Conservation (phyloP, 768 basidiomycete species). For the Melanogaster broomeanus region DNA sequence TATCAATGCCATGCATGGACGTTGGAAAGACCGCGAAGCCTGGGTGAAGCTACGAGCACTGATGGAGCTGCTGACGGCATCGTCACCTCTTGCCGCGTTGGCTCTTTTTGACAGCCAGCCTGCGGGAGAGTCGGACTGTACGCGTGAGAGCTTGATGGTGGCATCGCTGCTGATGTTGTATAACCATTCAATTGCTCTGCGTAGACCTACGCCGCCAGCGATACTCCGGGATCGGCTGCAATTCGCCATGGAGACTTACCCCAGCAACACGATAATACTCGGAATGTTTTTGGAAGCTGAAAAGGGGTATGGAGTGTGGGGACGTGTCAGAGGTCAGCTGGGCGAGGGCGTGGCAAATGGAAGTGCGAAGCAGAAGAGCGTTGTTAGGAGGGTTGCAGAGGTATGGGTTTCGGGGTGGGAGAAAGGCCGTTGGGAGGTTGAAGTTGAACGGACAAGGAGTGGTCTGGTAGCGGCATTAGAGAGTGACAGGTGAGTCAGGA, state of each 20-base stretch:
- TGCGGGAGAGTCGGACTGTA: constrained; percentile 7
- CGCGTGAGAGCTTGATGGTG: constrained; percentile 55
- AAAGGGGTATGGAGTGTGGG: constrained; percentile 79
- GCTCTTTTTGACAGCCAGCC: constrained; percentile 37
- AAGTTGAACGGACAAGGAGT: constrained; percentile 69
- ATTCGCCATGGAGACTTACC: constrained; percentile 56
- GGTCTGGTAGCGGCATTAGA: constrained; percentile 64
- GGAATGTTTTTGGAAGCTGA: constrained; percentile 78
- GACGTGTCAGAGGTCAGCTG: constrained; percentile 58
- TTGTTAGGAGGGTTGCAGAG: constrained; percentile 62
- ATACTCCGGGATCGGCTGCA: constrained; percentile 59
- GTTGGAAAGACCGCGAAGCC: constrained; percentile 59
- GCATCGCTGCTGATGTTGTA: constrained; percentile 62
- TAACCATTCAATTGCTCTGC: constrained; percentile 54
- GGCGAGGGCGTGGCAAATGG: constrained; percentile 43
- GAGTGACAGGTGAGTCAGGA: constrained; percentile 57
- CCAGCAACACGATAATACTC: constrained; percentile 69
- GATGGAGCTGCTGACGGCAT: constrained; percentile 58
- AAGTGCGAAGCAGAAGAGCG: constrained; percentile 49
- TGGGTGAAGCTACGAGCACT: constrained; percentile 70
- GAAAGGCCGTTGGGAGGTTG: constrained; percentile 65
- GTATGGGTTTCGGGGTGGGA: constrained; percentile 86
- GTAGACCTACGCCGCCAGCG: constrained; percentile 56
- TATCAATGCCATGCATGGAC: constrained; percentile 29
- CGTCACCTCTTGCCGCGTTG: constrained; percentile 42